Evolutionary conservation across 768 basidiomycete genomes (phyloP), one percentile per base, ranked within the genome.

Genomic region (Pholiota microspora): DNA sequence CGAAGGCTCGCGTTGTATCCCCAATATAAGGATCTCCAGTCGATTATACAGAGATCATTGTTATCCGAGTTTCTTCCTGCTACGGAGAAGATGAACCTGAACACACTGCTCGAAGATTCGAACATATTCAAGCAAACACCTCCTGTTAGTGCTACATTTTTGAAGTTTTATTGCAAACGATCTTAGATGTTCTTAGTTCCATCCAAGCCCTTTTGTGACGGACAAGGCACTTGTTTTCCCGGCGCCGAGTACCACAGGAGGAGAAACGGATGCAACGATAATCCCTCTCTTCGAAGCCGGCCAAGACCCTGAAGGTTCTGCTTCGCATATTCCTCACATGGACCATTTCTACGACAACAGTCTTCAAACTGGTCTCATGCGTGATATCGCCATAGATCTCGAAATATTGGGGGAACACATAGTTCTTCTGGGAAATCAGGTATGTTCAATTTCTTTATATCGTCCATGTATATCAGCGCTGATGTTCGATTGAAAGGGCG

Each of bases 261-360:
- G 64, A 35, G 64, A 64, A 16, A 62, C 69, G 2, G 56, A 61
- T 1, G 47, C 73, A 5, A 76, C 75, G 1, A 55, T 52, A 2
- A 77, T 88, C 25, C 79, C 81, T 2, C 61, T 72, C 4, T 86
- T 86, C 63, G 71, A 83, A 44, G 54, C 72, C 15, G 55, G 68
- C 2, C 69, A 78, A 55, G 85, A 88, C 59, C 71, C 73, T 3
- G 78, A 79, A 32, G 85, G 85, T 12, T 76, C 71, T 9, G 75
- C 75, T 1, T 82, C 83, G 2, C 78, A 81, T 67, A 76, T 88
- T 1, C 85, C 85, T 13, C 76, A 84, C 58, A 85, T 86, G 84
- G 82, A 83, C 51, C 79, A 84, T 58, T 88, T 85, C 66, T 85
- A 86, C 59, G 81, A 88, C 57, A 88, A 88, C 58, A 84, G 82